Evolutionary conservation across 164 flowering plant species (phyloP).

Genomic region (Stephania yunnanensis): DNA sequence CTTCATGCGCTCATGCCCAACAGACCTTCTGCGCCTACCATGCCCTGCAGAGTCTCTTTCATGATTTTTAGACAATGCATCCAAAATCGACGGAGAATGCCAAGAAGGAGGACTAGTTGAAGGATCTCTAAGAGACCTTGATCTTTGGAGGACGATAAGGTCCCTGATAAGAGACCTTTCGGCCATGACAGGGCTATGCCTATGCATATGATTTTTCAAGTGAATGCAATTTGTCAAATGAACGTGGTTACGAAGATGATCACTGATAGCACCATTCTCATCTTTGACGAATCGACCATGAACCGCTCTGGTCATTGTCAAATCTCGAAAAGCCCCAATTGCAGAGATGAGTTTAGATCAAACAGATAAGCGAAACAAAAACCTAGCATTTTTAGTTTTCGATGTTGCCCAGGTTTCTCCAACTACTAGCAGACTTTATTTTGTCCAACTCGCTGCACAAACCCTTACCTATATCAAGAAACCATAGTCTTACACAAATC

Average conservation of each 20-base stretch:
- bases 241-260: conserved; percentile 87
- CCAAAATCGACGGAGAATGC: conserved; percentile 67
- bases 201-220: conserved; percentile 94
- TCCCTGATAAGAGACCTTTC: conserved; percentile 84
- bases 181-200: conserved; percentile 64
- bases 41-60: conserved; percentile 35
- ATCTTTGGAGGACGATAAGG: conserved; percentile 78
- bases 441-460: neutral
- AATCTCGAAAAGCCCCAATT: conserved; percentile 17
- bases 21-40: conserved; percentile 64
- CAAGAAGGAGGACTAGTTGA: conserved; percentile 84
- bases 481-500: neutral
- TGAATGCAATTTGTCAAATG: conserved; percentile 94
- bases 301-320: conserved; percentile 79
- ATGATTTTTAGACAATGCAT: conserved; percentile 41
- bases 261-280: conserved; percentile 69
- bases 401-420: neutral
- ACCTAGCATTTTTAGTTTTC: conserved; percentile 17
- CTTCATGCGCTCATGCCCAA: conserved; percentile 37
- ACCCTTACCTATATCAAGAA: neutral
- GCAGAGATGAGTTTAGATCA: conserved; percentile 18
- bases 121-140: conserved; percentile 89
- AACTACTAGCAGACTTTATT: neutral
- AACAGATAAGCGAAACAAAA: conserved; percentile 16
- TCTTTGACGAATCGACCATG: conserved; percentile 70